Evolutionary conservation across 106 monocot genomes (phyloP), one percentile per base, ranked within the genome.

Genomic region (Alisma plantagoaquatica): DNA sequence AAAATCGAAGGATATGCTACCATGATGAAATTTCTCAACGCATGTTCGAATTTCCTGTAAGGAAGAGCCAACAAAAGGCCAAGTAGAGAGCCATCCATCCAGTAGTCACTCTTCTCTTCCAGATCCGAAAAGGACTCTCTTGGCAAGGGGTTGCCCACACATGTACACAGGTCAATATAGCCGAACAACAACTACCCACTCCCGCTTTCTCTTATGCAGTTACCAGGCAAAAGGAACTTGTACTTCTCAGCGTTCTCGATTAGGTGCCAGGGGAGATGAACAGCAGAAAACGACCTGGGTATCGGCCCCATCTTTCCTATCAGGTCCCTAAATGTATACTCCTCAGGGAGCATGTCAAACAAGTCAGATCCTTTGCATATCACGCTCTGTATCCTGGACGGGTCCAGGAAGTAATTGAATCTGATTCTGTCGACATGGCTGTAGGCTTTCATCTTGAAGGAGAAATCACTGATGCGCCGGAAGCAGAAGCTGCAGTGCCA

Each of bases 401-500:
- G 65, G 5, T 56, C 27, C 20, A 56, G 23, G 18, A 23, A 65
- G 10, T 46, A 45, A 1, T 22, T 41, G 29, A 53, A 80, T 59
- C 65, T 79, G 6, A 93, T 60, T 2, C 92, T 59, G 29, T 93
- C 92, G 10, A 72, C 77, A 59, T 93, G 87, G 54, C 92, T 93
- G 57, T 93, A 93, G 0, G 87, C 83, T 48, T 69, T 83, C 92
- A 93, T 93, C 56, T 93, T 87, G 62, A 93, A 87, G 3, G 70
- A 44, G 55, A 93, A 93, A 27, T 87, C 83, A 4, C 43, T 69
- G 7, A 87, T 70, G 21, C 55, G 25, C 25, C 77, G 73, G 59
- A 92, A 92, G 35, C 92, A 92, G 67, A 92, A 92, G 66, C 92
- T 92, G 44, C 92, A 86, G 42, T 92, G 92, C 92, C 92, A 92